Conservation (phyloP, 148 eudicot genomes). For the Diospyros lotus region DNA sequence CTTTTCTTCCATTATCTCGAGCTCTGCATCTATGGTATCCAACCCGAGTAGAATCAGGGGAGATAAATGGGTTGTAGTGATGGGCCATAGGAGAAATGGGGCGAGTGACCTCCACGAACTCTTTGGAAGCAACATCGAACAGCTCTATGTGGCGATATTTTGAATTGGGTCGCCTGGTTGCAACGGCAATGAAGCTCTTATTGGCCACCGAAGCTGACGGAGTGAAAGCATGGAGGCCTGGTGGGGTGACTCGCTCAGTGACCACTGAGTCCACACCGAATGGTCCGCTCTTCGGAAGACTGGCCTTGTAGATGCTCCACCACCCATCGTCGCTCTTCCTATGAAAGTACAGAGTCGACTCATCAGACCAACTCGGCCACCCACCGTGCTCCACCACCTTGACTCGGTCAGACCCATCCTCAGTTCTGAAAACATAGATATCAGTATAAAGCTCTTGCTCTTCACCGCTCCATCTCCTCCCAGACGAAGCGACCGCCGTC, state of each 20-base stretch:
- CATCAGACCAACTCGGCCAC: slow-evolving; percentile 91
- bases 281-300: slow-evolving; percentile 15
- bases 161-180: slow-evolving; percentile 51
- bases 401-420: slow-evolving; percentile 66
- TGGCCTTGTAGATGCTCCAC: slow-evolving; percentile 27
- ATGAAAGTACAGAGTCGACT: slow-evolving; percentile 69
- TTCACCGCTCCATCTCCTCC: slow-evolving; percentile 63
- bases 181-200: slow-evolving; percentile 41
- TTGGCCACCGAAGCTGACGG: too few relatives aligned
- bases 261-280: too few relatives aligned
- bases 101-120: slow-evolving; percentile 47
- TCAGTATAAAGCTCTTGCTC: slow-evolving; percentile 55
- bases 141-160: slow-evolving; percentile 66
- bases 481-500: slow-evolving; percentile 83
- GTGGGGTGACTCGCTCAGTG: slow-evolving; percentile 48
- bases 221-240: slow-evolving; percentile 75
- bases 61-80: slow-evolving; percentile 80
- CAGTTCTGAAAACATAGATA: slow-evolving; percentile 59
- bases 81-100: slow-evolving; percentile 49
- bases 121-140: slow-evolving; percentile 33
- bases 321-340: slow-evolving; percentile 64
- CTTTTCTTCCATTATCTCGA: slow-evolving; percentile 13
- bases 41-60: slow-evolving; percentile 44
- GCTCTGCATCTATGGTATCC: slow-evolving; percentile 86
- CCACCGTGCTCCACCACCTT: slow-evolving; percentile 76